These are phyloP conservation scores for Gentiana straminea DNA, from an alignment of 257 asterid genomes.

Conservation along the genomic window DNA sequence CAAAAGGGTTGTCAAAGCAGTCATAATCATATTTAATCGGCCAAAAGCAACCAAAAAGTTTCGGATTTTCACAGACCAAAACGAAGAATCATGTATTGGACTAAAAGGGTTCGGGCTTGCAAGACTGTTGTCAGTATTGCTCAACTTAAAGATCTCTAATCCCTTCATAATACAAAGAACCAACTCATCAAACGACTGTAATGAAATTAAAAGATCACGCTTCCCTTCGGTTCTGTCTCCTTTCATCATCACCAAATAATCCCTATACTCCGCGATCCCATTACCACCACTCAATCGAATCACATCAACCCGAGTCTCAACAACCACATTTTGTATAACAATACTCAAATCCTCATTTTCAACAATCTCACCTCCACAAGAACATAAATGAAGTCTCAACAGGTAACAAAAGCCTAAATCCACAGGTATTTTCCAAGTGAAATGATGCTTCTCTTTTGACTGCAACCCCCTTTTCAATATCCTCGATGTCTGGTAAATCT, in stretches of 20 bases:
- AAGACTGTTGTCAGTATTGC: slow-evolving; percentile 12
- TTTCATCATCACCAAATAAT: slow-evolving; percentile 1
- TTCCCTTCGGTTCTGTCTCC: slow-evolving; percentile 5
- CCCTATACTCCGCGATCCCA: slow-evolving; percentile 6
- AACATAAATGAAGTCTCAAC: no score
- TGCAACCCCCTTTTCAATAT: no score
- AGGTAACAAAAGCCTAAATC: no score
- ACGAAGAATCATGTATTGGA: neutral
- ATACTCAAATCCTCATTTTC: neutral
- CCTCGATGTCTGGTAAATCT: no score
- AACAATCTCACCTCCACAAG: no score
- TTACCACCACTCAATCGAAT: slow-evolving; percentile 1
- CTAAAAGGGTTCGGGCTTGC: neutral
- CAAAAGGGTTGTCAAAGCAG: neutral
- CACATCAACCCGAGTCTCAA: slow-evolving; percentile 7
- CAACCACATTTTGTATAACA: slow-evolving; percentile 8
- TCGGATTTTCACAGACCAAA: neutral
- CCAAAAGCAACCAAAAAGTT: neutral
- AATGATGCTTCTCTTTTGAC: no score
- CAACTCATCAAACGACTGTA: neutral
- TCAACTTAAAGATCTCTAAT: slow-evolving; percentile 18
- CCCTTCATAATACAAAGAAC: slow-evolving; percentile 8
- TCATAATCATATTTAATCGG: slow-evolving; percentile 1
- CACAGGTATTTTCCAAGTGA: no score
- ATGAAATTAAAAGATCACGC: slow-evolving; percentile 9